Percentiles rank a stretch among this genome's conserved stretches.
Evolutionary conservation across 192 early-diverging fungal species (phyloP).

Genomic region (Gonapodya sp.): DNA sequence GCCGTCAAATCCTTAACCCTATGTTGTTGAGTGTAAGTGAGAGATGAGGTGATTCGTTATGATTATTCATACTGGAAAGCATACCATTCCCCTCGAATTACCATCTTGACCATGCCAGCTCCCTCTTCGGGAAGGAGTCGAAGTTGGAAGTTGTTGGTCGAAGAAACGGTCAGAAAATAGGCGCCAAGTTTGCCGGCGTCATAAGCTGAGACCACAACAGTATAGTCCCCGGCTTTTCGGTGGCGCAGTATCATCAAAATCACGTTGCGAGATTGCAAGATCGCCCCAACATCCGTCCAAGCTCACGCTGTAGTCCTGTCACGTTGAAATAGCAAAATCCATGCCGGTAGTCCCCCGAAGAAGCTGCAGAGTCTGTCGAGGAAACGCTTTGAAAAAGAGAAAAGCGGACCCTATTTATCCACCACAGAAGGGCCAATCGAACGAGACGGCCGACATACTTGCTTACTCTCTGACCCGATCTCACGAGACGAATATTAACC

Average conservation of each 20-base stretch:
- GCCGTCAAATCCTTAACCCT: constrained; percentile 33
- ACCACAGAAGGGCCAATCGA: no score
- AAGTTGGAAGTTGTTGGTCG: constrained; percentile 36
- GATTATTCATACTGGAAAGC: not conserved
- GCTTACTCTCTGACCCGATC: constrained; percentile 61
- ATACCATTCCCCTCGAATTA: constrained; percentile 10
- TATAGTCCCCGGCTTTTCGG: constrained; percentile 58
- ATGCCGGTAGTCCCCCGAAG: constrained; percentile 64
- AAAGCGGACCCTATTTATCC: no score
- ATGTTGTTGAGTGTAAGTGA: not conserved
- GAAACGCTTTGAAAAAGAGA: no score
- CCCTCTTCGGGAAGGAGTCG: constrained; percentile 62
- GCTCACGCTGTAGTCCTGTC: constrained; percentile 42
- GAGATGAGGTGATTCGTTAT: not conserved
- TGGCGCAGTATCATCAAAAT: not conserved
- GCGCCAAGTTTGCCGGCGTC: constrained; percentile 57
- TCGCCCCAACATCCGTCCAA: not conserved
- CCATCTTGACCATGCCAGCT: constrained; percentile 35
- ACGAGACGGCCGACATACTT: constrained; percentile 38
- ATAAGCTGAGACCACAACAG: constrained; percentile 68
- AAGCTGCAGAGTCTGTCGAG: constrained; percentile 50
- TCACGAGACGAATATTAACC: constrained; percentile 58
- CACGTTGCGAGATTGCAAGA: not conserved
- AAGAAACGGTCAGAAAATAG: constrained; percentile 56
- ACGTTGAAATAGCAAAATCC: constrained; percentile 65